phyloP scores from a whole-genome alignment of 2,329 filamentous ascomycete genomes.

The Diaporthe ampelina region DNA sequence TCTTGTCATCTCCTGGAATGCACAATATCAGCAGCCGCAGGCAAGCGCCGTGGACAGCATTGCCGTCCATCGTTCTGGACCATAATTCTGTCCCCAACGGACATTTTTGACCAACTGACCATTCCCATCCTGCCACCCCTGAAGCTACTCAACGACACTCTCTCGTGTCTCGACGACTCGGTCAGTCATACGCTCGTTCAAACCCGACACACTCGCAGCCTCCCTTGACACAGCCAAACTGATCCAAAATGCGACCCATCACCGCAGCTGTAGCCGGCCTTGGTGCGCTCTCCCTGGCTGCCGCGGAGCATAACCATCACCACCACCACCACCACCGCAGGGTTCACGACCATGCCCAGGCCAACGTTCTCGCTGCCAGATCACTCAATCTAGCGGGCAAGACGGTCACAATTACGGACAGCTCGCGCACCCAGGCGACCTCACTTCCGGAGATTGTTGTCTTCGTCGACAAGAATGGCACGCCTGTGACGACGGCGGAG shows the following conservation, averaged over 20 bases:
- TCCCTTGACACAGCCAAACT: constrained; percentile 13
- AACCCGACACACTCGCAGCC: constrained; percentile 1
- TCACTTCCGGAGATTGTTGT: constrained; percentile 65
- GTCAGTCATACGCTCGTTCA: constrained; percentile 20
- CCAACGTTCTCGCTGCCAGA: constrained; percentile 32
- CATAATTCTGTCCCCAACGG: neutral
- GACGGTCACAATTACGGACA: constrained; percentile 53
- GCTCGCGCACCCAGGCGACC: constrained; percentile 55
- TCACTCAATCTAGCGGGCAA: constrained; percentile 36
- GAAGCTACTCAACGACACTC: neutral
- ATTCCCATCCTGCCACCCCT: neutral
- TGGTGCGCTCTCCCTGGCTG: constrained; percentile 26
- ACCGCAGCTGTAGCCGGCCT: constrained; percentile 15
- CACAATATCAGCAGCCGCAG: constrained; percentile 12
- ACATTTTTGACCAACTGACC: constrained; percentile 4
- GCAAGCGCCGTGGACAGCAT: neutral
- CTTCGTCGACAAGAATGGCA: constrained; percentile 71
- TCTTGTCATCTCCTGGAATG: constrained; percentile 24
- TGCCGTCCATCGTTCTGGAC: neutral
- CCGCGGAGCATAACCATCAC: constrained; percentile 35
- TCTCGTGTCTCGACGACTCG: constrained; percentile 2
- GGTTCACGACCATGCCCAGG: constrained; percentile 29
- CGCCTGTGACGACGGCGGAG: constrained; percentile 61
- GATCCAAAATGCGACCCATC: constrained; percentile 34
- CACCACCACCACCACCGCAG: constrained; percentile 37